These are phyloP conservation scores for Aspergillus novoparasiticus DNA, from an alignment of 2,329 filamentous ascomycete genomes.

Conservation along the genomic window DNA sequence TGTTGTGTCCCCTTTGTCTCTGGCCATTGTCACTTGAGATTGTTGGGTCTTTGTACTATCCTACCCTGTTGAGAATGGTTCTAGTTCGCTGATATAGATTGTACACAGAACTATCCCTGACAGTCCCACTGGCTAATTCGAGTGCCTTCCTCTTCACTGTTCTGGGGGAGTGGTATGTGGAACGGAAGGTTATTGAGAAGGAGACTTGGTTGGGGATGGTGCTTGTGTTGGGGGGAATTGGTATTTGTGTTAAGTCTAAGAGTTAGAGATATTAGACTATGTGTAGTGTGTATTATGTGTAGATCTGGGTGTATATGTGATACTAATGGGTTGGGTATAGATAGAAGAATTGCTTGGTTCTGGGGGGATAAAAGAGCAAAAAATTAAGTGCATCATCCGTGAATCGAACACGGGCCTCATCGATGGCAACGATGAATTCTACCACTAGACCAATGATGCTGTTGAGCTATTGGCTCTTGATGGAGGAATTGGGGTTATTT, in stretches of 20 bases:
- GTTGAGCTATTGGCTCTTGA: slow-evolving; percentile 2
- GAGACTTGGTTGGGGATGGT: slow-evolving; percentile 84
- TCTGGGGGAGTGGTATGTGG: slow-evolving; percentile 91
- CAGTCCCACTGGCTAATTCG: slow-evolving; percentile 92
- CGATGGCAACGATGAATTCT: slow-evolving; percentile 51
- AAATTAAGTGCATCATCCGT: slow-evolving; percentile 44
- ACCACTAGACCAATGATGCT: slow-evolving; percentile 50
- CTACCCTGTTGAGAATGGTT: too few relatives aligned
- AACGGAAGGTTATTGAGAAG: slow-evolving; percentile 83
- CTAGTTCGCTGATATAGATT: not conserved
- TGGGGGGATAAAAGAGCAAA: slow-evolving; percentile 16
- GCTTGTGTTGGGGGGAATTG: slow-evolving; percentile 78
- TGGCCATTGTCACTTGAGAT: not conserved
- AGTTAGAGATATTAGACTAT: slow-evolving; percentile 4
- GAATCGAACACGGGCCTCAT: slow-evolving; percentile 52
- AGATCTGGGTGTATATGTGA: too few relatives aligned
- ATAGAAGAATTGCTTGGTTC: not conserved
- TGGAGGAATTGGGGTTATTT: rapidly evolving
- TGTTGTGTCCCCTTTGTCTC: slow-evolving; percentile 1
- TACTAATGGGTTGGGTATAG: not conserved
- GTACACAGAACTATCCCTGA: slow-evolving; percentile 77
- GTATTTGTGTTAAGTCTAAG: slow-evolving; percentile 71
- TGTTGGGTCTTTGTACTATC: too few relatives aligned
- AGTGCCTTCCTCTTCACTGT: slow-evolving; percentile 96
- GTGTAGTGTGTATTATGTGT: too few relatives aligned